Conservation (phyloP, 148 eudicot genomes). For the Silene conica region DNA sequence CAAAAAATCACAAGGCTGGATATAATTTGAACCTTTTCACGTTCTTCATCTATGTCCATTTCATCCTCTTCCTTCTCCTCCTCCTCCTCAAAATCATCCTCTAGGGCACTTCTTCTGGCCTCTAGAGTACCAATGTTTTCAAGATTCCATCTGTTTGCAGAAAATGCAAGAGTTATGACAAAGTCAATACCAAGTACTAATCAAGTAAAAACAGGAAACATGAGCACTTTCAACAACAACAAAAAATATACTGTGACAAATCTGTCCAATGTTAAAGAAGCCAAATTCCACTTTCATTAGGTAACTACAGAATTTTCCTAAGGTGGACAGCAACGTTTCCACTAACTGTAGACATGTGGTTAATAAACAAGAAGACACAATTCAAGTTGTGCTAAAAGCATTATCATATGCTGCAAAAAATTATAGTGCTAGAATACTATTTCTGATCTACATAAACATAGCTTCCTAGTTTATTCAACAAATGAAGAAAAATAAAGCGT, state of each 20-base stretch:
- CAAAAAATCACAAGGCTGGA: not conserved
- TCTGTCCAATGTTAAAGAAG: not conserved
- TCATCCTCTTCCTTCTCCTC: slow-evolving; percentile 95
- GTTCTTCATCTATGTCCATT: slow-evolving; percentile 62
- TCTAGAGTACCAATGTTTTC: slow-evolving; percentile 71
- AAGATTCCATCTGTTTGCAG: slow-evolving; percentile 63
- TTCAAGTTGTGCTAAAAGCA: not conserved
- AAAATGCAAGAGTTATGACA: slow-evolving; percentile 13
- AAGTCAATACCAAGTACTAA: not conserved
- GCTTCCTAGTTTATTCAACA: not conserved
- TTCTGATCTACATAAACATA: not conserved
- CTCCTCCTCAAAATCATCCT: slow-evolving; percentile 98
- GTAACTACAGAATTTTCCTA: not conserved
- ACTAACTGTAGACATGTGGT: not conserved
- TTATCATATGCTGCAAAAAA: not conserved
- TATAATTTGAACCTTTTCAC: slow-evolving; percentile 58
- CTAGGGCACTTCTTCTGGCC: slow-evolving; percentile 88
- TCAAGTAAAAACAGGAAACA: not conserved
- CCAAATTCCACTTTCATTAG: not conserved
- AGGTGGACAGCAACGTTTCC: not conserved
- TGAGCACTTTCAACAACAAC: not conserved
- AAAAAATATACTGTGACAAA: not conserved
- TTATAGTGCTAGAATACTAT: not conserved
- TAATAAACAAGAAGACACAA: not conserved
- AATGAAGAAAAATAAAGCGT: too few relatives aligned